A percentile compares a stretch with the other conserved stretches of the same genome.
Evolutionary conservation across 495 filamentous ascomycete genomes (phyloP).

Genomic region (Corynascus novoguineensis): DNA sequence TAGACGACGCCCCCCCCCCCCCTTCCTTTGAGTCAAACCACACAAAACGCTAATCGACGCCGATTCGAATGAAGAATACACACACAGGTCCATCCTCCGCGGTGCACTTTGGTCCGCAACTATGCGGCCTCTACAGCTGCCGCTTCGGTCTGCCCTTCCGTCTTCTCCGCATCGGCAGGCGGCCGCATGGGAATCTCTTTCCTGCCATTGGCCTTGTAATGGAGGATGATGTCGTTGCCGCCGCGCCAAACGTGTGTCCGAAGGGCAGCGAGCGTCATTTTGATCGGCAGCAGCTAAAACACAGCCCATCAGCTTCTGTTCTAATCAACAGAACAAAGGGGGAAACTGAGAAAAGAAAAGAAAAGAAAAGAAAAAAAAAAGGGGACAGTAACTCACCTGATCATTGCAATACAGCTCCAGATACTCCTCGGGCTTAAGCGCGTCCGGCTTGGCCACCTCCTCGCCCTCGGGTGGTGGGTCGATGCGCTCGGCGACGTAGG

Average conservation of each 20-base stretch:
- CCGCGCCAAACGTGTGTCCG: conserved; percentile 88
- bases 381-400: conserved; percentile 58
- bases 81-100: background rate
- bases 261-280: conserved; percentile 88
- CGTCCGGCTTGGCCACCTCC: conserved; percentile 51
- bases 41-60: background rate
- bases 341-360: too few relatives aligned
- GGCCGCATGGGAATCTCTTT: conserved; percentile 48
- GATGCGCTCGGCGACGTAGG: conserved; percentile 87
- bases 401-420: conserved; percentile 91
- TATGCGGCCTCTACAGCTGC: conserved; percentile 8
- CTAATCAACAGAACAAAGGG: conserved; percentile 3
- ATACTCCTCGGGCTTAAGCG: conserved; percentile 81
- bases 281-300: conserved; percentile 45
- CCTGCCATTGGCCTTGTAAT: conserved; percentile 85
- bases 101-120: background rate
- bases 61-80: background rate
- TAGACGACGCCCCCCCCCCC: too few relatives aligned
- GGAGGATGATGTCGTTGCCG: conserved; percentile 79
- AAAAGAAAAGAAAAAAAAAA: conserved; percentile 4
- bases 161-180: conserved; percentile 2
- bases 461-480: conserved; percentile 52
- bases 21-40: too few relatives aligned
- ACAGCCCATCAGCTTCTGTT: background rate
- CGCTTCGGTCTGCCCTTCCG: background rate